Conservation (phyloP, 2,329 filamentous ascomycete genomes). For the Rachicladosporium sp. region DNA sequence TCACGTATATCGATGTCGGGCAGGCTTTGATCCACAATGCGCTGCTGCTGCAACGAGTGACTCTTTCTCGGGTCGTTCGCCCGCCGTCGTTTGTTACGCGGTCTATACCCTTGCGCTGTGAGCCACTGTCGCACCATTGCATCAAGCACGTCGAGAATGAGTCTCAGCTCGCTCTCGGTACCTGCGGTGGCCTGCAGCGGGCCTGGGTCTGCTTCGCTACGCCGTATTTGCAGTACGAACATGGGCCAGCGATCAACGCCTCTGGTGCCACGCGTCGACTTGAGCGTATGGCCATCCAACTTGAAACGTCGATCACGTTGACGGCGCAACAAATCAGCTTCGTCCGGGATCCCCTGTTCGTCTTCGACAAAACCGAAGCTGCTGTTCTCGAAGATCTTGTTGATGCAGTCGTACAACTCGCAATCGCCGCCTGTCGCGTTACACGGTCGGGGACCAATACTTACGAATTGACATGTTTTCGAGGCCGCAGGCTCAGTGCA, state of each 20-base stretch:
- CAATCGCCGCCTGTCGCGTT: constrained; percentile 44
- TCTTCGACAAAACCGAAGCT: constrained; percentile 57
- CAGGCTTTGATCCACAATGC: no score
- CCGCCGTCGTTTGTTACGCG: constrained; percentile 23
- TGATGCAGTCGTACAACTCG: constrained; percentile 64
- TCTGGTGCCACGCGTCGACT: constrained; percentile 36
- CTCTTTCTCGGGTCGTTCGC: no score
- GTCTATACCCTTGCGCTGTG: constrained; percentile 56
- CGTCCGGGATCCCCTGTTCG: neutral
- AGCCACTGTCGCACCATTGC: constrained; percentile 65
- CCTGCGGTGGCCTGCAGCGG: no score
- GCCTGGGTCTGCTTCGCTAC: no score
- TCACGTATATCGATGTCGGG: no score
- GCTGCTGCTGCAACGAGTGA: no score
- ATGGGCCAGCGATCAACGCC: constrained; percentile 74
- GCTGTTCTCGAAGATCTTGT: constrained; percentile 63
- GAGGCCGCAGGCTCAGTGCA: constrained; percentile 58
- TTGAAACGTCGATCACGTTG: no score
- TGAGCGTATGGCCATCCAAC: constrained; percentile 20
- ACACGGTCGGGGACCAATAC: constrained; percentile 60
- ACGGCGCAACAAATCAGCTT: no score
- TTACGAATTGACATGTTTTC: constrained; percentile 68
- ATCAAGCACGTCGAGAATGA: constrained; percentile 52
- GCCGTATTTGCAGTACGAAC: constrained; percentile 57
- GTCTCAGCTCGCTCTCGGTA: constrained; percentile 28